These are phyloP conservation scores for Coprinopsis sp. DNA, from an alignment of 768 basidiomycete genomes.

Conservation along the genomic window DNA sequence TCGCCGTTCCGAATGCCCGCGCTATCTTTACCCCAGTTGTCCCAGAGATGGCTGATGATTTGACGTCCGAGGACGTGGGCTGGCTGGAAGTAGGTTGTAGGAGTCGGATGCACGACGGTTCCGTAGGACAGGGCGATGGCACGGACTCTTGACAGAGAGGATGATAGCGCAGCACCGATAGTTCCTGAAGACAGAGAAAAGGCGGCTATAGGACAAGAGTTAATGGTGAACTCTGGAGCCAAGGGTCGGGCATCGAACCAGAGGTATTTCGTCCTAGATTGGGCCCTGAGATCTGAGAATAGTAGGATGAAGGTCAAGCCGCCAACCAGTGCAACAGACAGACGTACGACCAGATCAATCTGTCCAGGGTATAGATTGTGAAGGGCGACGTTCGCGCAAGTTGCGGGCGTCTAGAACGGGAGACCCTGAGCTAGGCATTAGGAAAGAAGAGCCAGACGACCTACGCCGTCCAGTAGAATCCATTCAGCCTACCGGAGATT, in stretches of 20 bases:
- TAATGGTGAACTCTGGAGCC: slow-evolving; percentile 6
- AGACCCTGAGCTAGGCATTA: slow-evolving; percentile 6
- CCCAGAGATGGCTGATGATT: slow-evolving; percentile 73
- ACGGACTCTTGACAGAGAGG: slow-evolving; percentile 62
- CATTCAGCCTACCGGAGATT: slow-evolving; percentile 58
- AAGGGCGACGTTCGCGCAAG: slow-evolving; percentile 85
- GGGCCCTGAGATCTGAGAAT: slow-evolving; percentile 70
- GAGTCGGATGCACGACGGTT: slow-evolving; percentile 66
- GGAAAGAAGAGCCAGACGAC: slow-evolving; percentile 15
- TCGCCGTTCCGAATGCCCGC: slow-evolving; percentile 54
- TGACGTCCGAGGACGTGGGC: slow-evolving; percentile 64
- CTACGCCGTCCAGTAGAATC: slow-evolving; percentile 84
- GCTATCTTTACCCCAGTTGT: slow-evolving; percentile 77
- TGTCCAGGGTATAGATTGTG: slow-evolving; percentile 83
- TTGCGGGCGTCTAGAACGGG: slow-evolving; percentile 86
- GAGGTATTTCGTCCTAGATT: slow-evolving; percentile 85
- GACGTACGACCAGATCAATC: slow-evolving; percentile 82
- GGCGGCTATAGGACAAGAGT: slow-evolving; percentile 47
- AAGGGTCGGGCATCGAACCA: slow-evolving; percentile 25
- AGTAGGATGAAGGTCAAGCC: background rate
- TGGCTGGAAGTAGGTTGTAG: slow-evolving; percentile 53
- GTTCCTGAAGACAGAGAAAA: slow-evolving; percentile 91
- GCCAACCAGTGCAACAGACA: background rate
- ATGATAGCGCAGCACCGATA: slow-evolving; percentile 84
- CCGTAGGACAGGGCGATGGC: slow-evolving; percentile 90